Evolutionary conservation across 2,329 filamentous ascomycete genomes (phyloP), one percentile per base, ranked within the genome.

Genomic region (Dendryphion nanum): DNA sequence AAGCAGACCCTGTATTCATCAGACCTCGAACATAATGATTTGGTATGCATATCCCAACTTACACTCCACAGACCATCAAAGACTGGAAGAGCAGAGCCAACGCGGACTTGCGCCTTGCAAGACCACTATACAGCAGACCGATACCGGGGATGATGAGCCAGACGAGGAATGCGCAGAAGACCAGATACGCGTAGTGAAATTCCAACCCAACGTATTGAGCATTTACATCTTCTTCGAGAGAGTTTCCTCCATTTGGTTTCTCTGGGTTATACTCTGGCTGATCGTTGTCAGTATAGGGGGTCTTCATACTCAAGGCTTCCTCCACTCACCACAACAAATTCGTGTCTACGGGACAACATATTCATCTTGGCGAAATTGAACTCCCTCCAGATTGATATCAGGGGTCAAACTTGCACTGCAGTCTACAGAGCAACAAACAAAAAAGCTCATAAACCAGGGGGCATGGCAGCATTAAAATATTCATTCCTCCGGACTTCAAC

Each of bases 141-240:
- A 85, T 80, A 15, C 80, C 81, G 0, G 81, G 81, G 40, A 83
- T 81, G 55, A 85, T 85, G 35, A 83, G 62, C 74, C 78, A 84
- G 37, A 83, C 80, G 37, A 84, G 70, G 59, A 77, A 80, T 12
- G 67, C 70, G 57, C 78, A 81, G 49, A 80, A 69, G 38, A 78
- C 59, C 33, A 80, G 69, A 53, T 81, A 84, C 26, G 73, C 72
- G 58, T 82, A 82, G 53, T 83, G 74, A 62, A 71, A 81, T 55
- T 83, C 79, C 39, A 74, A 65, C 6, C 79, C 79, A 17, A 60
- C 61, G 56, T 79, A 83, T 51, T 79, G 78, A 8, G 71, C 62
- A 50, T 83, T 79, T 47, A 79, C 73, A 54, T 82, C 72, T 10
- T 76, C 68, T 21, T 68, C 53, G 7, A 73, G 55, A 2, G 76